Conservation (phyloP, 192 early-diverging fungal species). For the Oehlia diaphana region DNA sequence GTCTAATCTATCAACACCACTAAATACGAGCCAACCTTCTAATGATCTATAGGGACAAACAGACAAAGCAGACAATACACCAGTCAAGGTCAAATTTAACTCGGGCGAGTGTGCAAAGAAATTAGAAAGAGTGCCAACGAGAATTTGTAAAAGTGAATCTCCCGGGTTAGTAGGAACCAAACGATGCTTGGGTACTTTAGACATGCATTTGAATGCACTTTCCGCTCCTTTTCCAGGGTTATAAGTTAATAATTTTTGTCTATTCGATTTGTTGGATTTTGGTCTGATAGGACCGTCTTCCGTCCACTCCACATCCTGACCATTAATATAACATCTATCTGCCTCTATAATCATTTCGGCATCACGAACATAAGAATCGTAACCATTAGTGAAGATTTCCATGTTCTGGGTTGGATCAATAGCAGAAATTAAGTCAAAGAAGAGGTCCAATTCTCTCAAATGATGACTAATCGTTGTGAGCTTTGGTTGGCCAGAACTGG, state of each 20-base stretch:
- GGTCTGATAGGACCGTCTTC: slow-evolving; percentile 32
- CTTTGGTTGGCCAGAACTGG: slow-evolving; percentile 12
- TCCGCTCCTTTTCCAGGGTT: slow-evolving; percentile 48
- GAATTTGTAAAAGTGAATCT: slow-evolving; percentile 68
- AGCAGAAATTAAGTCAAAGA: slow-evolving; percentile 55
- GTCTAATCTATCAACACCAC: slow-evolving; percentile 44
- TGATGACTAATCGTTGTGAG: slow-evolving; percentile 54
- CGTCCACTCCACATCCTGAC: slow-evolving; percentile 35
- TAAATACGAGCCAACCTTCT: slow-evolving; percentile 70
- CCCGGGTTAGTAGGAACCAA: slow-evolving; percentile 45
- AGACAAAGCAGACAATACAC: slow-evolving; percentile 81
- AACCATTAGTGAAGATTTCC: slow-evolving; percentile 55
- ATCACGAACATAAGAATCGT: slow-evolving; percentile 56
- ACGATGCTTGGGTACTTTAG: slow-evolving; percentile 40
- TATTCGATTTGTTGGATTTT: slow-evolving; percentile 36
- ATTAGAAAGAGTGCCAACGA: slow-evolving; percentile 65
- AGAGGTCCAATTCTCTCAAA: slow-evolving; percentile 56
- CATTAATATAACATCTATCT: slow-evolving; percentile 51
- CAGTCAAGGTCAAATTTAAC: slow-evolving; percentile 90
- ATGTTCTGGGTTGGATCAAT: slow-evolving; percentile 52
- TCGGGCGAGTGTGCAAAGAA: slow-evolving; percentile 88
- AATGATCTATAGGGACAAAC: slow-evolving; percentile 72
- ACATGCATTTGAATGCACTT: slow-evolving; percentile 37
- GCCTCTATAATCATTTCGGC: slow-evolving; percentile 49
- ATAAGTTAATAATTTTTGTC: slow-evolving; percentile 31